These are phyloP conservation scores for Nymphaea thermarum DNA, from an alignment of 164 flowering plant species.

Conservation along the genomic window DNA sequence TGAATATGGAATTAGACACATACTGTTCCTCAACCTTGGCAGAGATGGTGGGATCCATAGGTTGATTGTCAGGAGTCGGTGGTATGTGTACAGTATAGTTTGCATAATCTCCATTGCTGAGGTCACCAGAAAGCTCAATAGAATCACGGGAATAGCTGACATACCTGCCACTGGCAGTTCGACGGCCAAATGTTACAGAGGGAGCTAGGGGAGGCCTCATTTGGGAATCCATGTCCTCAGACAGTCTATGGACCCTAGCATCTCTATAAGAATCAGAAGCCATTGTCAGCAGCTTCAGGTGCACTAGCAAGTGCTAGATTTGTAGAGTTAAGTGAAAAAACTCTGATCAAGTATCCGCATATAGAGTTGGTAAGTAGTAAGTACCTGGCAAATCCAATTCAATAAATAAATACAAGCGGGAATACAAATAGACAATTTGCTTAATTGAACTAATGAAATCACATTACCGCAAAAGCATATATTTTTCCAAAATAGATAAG, in stretches of 20 bases:
- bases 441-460: too few species aligned
- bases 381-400: too few species aligned
- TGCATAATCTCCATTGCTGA: slow-evolving; percentile 25
- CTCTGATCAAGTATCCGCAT: too few species aligned
- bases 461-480: too few species aligned
- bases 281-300: slow-evolving; percentile 10
- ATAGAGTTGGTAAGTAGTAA: too few species aligned
- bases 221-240: slow-evolving; percentile 27
- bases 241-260: slow-evolving; percentile 25
- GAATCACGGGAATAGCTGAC: slow-evolving; percentile 44
- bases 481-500: too few species aligned
- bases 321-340: too few species aligned
- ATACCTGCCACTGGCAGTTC: slow-evolving; percentile 51
- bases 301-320: not conserved
- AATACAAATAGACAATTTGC: too few species aligned
- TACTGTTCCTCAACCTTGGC: slow-evolving; percentile 59
- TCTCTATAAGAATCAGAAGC: slow-evolving; percentile 38
- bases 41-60: slow-evolving; percentile 36
- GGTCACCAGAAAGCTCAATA: slow-evolving; percentile 37
- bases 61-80: slow-evolving; percentile 56
- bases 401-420: too few species aligned
- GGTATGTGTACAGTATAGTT: slow-evolving; percentile 57
- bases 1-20: slow-evolving; percentile 51
- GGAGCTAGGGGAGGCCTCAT: slow-evolving; percentile 12
- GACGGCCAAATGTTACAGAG: slow-evolving; percentile 29